Base-by-base conservation (phyloP, 352 stramenopile genomes). In the Pythium apleroticum region DNA sequence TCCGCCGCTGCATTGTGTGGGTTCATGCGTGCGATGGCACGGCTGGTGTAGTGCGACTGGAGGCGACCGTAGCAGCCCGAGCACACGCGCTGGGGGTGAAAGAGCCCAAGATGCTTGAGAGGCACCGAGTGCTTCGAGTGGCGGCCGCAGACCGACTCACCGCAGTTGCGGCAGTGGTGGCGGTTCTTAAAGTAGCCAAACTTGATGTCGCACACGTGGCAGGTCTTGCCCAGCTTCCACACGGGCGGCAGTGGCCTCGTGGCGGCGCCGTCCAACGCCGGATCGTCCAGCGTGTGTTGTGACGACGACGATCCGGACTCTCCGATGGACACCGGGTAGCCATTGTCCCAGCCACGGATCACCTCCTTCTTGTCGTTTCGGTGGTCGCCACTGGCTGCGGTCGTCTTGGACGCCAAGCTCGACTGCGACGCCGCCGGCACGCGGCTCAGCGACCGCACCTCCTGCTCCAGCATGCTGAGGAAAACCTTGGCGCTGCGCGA, bases 121-220 rank as follows among this genome's bases (percentile, higher is more conserved):
- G 80, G 72, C 19, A 93, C 60, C 11, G 76, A 63, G 52, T 89
- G 71, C 31, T 76, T 75, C 5, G 80, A 91, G 68, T 93, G 88
- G 28, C 69, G 69, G n/a, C 78, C 72, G 63, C 88, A 96, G 3
- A 95, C 86, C 1, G 88, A 90, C 33, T 86, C 71, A 6, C 88
- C 88, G 56, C 88, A 96, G 63, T 85, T 89, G 37, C 88, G 71
- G 66, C 88, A 96, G 61, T 96, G 88, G 66, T 96, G 88, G 25
- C 86, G 80, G 22, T 78, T 78, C 63, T 77, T 76, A 22, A 97
- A 81, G 62, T 95, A 86, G 3, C 80, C 78, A 52, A 97, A 97
- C 59, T 84, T 88, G 19, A 63, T 71, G 12, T 77, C 65, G 71
- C 89, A 97, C 27, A 89, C 63, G 41, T 84, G 59, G 67, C 89